These are phyloP conservation scores for Garcia nutans DNA, from an alignment of 345 rosid species.

Conservation along the genomic window DNA sequence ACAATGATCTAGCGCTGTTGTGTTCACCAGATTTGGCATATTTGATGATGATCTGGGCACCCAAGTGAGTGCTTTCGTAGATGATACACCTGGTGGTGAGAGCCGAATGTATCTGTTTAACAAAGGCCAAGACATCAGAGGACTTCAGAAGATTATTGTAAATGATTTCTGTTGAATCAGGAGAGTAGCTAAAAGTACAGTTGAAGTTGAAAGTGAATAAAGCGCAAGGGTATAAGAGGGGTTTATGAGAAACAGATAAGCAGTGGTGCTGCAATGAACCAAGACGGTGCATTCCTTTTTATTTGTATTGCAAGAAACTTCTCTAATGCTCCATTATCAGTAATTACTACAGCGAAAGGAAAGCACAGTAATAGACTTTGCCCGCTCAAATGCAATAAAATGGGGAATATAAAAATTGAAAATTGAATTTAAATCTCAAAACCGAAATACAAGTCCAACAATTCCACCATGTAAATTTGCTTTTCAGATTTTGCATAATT, in stretches of 20 bases:
- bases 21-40: constrained; percentile 37
- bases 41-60: constrained; percentile 40
- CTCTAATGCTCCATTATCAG: too few relatives aligned
- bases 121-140: constrained; percentile 28
- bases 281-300: constrained; percentile 24
- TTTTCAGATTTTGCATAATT: too few relatives aligned
- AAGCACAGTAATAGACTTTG: too few relatives aligned
- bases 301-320: background rate
- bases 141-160: constrained; percentile 32
- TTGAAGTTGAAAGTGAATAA: background rate
- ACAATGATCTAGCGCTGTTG: constrained; percentile 32
- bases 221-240: constrained; percentile 12
- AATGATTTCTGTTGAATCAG: constrained; percentile 24
- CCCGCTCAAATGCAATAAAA: too few relatives aligned
- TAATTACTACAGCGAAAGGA: too few relatives aligned
- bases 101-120: constrained; percentile 45
- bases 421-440: too few relatives aligned
- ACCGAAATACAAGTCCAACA: too few relatives aligned
- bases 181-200: constrained; percentile 17
- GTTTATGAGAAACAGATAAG: constrained; percentile 10
- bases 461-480: too few relatives aligned
- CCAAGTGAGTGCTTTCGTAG: constrained; percentile 33
- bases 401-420: too few relatives aligned
- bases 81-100: constrained; percentile 33
- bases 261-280: background rate